These are phyloP conservation scores for Neonectria magnoliae DNA, from an alignment of 2,329 filamentous ascomycete species.

Conservation along the genomic window DNA sequence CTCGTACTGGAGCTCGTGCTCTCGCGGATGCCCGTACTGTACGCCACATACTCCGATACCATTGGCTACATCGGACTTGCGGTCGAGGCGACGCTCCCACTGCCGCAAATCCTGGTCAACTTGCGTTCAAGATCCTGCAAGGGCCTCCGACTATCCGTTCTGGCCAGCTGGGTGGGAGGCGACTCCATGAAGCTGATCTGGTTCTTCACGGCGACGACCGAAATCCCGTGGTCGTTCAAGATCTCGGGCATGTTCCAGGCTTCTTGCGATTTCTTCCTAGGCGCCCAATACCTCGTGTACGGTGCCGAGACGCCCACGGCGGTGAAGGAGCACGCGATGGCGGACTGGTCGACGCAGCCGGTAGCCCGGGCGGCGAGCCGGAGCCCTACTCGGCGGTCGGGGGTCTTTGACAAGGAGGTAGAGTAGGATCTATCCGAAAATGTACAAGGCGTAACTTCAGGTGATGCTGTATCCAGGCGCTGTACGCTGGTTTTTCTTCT, in stretches of 20 bases:
- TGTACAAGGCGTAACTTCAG: slow-evolving; percentile 24
- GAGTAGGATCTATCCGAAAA: slow-evolving; percentile 34
- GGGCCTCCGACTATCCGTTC: slow-evolving; percentile 79
- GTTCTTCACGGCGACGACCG: slow-evolving; percentile 78
- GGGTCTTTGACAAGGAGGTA: slow-evolving; percentile 48
- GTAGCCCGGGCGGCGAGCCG: slow-evolving; percentile 40
- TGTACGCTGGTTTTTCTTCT: background rate
- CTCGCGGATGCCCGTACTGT: slow-evolving; percentile 65
- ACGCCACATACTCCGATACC: slow-evolving; percentile 70
- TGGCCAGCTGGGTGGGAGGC: slow-evolving; percentile 81
- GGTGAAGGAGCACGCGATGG: slow-evolving; percentile 52
- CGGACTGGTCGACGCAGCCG: slow-evolving; percentile 48
- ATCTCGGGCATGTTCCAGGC: slow-evolving; percentile 85
- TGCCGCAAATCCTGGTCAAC: slow-evolving; percentile 82
- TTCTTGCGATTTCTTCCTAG: slow-evolving; percentile 77
- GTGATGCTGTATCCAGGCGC: slow-evolving; percentile 23
- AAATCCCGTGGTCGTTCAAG: slow-evolving; percentile 83
- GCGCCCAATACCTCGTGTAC: slow-evolving; percentile 78
- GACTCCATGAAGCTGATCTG: slow-evolving; percentile 89
- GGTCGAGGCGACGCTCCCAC: slow-evolving; percentile 82
- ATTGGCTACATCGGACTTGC: slow-evolving; percentile 81
- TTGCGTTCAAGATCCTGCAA: slow-evolving; percentile 74
- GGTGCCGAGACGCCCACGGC: slow-evolving; percentile 55
- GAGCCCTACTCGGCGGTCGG: slow-evolving; percentile 53
- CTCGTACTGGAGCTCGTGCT: slow-evolving; percentile 74